Evolutionary conservation across 306 rosid genomes (phyloP).

Genomic region (Pyrus bretschneideri): DNA sequence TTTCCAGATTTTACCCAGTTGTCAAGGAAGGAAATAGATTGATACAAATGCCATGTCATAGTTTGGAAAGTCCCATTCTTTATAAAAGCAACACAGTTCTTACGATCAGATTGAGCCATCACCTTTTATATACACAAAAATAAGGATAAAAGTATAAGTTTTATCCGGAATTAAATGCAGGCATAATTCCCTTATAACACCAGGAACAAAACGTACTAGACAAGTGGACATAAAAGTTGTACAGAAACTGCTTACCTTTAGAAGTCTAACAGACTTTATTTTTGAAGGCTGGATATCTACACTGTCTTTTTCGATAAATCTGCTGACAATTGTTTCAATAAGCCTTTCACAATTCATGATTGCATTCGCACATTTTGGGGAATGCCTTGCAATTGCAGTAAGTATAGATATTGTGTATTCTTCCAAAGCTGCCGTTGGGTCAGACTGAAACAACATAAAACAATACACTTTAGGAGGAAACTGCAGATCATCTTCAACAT

Average conservation of each 20-base stretch:
- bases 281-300: constrained; percentile 52
- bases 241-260: constrained; percentile 48
- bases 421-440: constrained; percentile 62
- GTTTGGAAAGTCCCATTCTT: constrained; percentile 59
- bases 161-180: constrained; percentile 7
- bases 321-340: constrained; percentile 49
- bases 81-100: constrained; percentile 53
- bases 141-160: constrained; percentile 23
- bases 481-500: neutral
- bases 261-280: constrained; percentile 71
- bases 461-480: neutral
- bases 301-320: constrained; percentile 49
- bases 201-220: constrained; percentile 10
- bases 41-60: constrained; percentile 75
- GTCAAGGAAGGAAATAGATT: constrained; percentile 55
- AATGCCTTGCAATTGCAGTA: constrained; percentile 83
- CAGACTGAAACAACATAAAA: constrained; percentile 53
- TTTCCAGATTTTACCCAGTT: constrained; percentile 68
- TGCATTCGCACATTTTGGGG: constrained; percentile 79
- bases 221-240: constrained; percentile 10
- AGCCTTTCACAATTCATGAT: constrained; percentile 71
- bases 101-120: constrained; percentile 55
- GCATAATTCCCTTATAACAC: constrained; percentile 1
- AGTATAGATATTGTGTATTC: constrained; percentile 68
- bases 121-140: constrained; percentile 41